Evolutionary conservation across 1,284 basidiomycete genomes (phyloP).

Genomic region (Puccinia hordei): DNA sequence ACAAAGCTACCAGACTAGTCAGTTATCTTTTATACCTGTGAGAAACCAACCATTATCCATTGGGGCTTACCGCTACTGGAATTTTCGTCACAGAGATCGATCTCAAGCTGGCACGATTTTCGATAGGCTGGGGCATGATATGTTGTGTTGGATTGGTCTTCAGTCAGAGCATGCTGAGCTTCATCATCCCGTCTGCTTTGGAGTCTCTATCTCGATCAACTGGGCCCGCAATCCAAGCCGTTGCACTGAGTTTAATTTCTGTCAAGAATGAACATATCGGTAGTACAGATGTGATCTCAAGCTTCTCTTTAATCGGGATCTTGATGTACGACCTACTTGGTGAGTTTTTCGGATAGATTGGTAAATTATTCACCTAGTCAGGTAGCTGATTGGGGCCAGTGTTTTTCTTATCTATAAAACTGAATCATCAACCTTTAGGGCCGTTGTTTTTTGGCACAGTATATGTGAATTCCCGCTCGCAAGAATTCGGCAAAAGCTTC

Average conservation of each 20-base stretch:
- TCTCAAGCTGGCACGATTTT: neutral
- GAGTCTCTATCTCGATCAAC: slow-evolving; percentile 7
- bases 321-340: slow-evolving; percentile 1
- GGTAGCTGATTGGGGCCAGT: neutral
- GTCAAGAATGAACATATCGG: neutral
- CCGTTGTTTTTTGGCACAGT: neutral
- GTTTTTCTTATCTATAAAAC: neutral
- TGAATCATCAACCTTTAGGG: neutral
- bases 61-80: no score
- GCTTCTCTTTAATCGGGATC: slow-evolving; percentile 4
- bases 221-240: neutral
- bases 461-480: neutral
- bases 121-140: slow-evolving; percentile 7
- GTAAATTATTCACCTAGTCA: neutral
- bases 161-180: slow-evolving; percentile 13
- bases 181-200: slow-evolving; percentile 9
- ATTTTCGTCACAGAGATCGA: neutral
- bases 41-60: neutral
- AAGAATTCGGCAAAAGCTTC: neutral
- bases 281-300: neutral
- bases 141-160: neutral
- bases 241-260: slow-evolving; percentile 9
- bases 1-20: neutral
- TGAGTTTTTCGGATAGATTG: neutral
- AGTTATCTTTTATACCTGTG: neutral